Evolutionary conservation across 2,329 filamentous ascomycete species (phyloP).

Genomic region (Didymella segeticola): DNA sequence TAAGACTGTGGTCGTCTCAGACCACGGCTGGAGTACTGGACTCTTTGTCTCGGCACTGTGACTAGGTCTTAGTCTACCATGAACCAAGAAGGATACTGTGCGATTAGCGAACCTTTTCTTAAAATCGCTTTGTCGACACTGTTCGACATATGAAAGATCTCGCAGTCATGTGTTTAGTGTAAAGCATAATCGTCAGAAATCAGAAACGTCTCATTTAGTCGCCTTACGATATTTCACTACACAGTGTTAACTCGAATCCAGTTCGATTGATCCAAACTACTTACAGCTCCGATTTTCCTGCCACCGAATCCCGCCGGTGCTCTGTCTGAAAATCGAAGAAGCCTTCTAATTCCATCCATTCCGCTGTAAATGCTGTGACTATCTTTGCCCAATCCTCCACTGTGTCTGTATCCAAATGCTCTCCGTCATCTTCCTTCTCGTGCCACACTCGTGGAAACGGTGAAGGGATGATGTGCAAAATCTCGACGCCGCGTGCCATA

Average conservation of each 20-base stretch:
- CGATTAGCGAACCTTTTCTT: not conserved
- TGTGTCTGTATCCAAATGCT: constrained; percentile 81
- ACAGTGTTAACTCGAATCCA: constrained; percentile 27
- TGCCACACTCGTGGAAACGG: constrained; percentile 91
- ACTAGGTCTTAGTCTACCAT: not conserved
- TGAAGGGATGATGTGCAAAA: constrained; percentile 88
- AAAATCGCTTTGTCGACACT: not conserved
- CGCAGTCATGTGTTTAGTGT: not conserved
- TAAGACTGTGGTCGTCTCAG: not conserved
- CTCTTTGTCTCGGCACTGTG: not conserved
- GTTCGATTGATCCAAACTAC: constrained; percentile 26
- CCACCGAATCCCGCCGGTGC: constrained; percentile 20
- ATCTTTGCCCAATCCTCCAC: constrained; percentile 90
- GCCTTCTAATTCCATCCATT: constrained; percentile 79
- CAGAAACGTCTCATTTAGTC: constrained; percentile 1
- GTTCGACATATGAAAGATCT: not conserved
- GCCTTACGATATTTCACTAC: constrained; percentile 42
- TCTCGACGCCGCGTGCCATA: constrained; percentile 82
- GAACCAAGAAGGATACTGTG: not conserved
- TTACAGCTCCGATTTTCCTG: constrained; percentile 48
- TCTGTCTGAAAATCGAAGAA: constrained; percentile 38
- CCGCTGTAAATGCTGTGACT: constrained; percentile 81
- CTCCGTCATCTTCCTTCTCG: constrained; percentile 79
- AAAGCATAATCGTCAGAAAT: not conserved
- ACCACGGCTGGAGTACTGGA: too few species aligned